phyloP scores from a whole-genome alignment of 768 basidiomycete species.

The Postia placenta region DNA sequence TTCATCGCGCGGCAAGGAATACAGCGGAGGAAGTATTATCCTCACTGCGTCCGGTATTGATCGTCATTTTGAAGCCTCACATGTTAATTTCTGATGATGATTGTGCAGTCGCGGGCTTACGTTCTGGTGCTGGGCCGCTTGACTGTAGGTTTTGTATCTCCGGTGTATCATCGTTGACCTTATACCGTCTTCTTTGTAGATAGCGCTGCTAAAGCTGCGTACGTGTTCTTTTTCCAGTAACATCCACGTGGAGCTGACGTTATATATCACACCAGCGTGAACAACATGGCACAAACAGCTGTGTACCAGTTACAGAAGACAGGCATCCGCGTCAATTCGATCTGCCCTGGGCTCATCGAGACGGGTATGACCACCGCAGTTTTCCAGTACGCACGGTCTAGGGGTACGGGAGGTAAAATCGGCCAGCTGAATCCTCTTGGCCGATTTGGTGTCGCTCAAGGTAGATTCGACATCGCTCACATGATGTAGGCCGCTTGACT shows the following conservation, averaged over 20 bases:
- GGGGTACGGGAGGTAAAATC: slow-evolving; percentile 70
- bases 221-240: slow-evolving; percentile 26
- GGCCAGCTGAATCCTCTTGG: slow-evolving; percentile 82
- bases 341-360: slow-evolving; percentile 91
- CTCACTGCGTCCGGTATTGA: slow-evolving; percentile 80
- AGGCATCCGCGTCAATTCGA: slow-evolving; percentile 82
- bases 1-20: slow-evolving; percentile 59
- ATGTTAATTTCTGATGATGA: too few relatives aligned
- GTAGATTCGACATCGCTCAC: too few relatives aligned
- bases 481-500: too few relatives aligned
- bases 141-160: slow-evolving; percentile 57
- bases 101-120: slow-evolving; percentile 68
- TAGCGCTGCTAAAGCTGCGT: slow-evolving; percentile 93
- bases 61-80: too few relatives aligned
- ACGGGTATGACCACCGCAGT: slow-evolving; percentile 83
- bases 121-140: slow-evolving; percentile 74
- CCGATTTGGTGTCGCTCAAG: slow-evolving; percentile 77
- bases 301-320: slow-evolving; percentile 75
- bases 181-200: too few relatives aligned
- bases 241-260: background rate
- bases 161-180: too few relatives aligned
- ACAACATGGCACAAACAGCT: slow-evolving; percentile 79
- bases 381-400: slow-evolving; percentile 71
- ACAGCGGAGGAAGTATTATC: slow-evolving; percentile 77
- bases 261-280: slow-evolving; percentile 48